phyloP scores from a whole-genome alignment of 306 rosid species.

The Rubus idaeus region DNA sequence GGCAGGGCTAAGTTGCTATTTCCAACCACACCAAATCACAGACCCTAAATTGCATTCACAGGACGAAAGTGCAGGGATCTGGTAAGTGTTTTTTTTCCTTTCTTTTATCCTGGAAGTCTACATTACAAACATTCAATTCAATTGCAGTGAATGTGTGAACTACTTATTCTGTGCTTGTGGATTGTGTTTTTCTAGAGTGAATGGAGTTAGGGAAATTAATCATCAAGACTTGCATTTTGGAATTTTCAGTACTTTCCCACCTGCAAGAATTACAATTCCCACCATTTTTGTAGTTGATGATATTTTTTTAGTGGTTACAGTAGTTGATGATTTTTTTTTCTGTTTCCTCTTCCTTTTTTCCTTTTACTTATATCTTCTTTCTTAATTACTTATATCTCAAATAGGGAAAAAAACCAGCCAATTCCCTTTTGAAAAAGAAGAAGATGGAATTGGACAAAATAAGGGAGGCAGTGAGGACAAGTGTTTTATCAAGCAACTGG shows the following conservation, averaged over 20 bases:
- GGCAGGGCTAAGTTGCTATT: too few species aligned
- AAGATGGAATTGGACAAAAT: constrained; percentile 46
- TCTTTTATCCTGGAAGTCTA: not conserved
- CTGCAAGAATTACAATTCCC: not conserved
- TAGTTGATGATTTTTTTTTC: not conserved
- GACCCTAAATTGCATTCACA: too few species aligned
- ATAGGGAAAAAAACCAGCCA: not conserved
- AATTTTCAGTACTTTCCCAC: not conserved
- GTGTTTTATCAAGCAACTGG: constrained; percentile 57
- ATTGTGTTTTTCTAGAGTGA: too few species aligned
- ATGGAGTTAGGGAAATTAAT: too few species aligned
- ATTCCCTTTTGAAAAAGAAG: not conserved
- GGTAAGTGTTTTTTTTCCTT: not conserved
- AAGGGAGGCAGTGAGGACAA: constrained; percentile 59
- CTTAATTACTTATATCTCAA: not conserved
- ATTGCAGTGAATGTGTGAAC: not conserved
- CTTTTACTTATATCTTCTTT: too few species aligned
- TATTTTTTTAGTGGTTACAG: too few species aligned
- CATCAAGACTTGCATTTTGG: not conserved
- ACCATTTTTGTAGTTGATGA: not conserved
- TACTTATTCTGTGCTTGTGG: too few species aligned
- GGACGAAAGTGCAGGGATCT: not conserved
- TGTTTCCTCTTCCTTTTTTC: not conserved
- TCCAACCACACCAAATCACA: too few species aligned
- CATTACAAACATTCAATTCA: too few species aligned